Evolutionary conservation across 2,329 filamentous ascomycete genomes (phyloP).

Genomic region (Calonectria ilicicola): DNA sequence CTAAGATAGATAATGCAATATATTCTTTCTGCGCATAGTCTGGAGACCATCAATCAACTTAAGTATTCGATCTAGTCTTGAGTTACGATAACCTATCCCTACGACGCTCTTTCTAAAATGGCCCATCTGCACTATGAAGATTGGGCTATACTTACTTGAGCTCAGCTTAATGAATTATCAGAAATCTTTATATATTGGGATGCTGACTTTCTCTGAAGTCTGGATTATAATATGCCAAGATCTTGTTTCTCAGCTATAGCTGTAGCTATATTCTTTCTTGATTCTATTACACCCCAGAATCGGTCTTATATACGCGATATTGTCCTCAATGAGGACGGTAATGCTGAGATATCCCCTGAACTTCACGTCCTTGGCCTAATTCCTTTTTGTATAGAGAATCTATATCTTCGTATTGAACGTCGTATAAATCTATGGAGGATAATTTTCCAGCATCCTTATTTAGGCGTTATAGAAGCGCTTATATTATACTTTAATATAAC

Average conservation of each 20-base stretch:
- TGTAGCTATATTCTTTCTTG: constrained; percentile 23
- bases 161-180: neutral
- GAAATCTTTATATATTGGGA: neutral
- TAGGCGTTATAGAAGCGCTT: constrained; percentile 31
- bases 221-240: neutral
- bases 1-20: neutral
- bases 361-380: constrained; percentile 2
- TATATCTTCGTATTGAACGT: constrained; percentile 17
- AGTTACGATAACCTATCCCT: neutral
- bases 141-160: neutral
- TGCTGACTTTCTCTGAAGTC: neutral
- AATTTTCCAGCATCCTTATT: neutral
- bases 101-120: neutral
- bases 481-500: neutral
- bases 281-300: neutral
- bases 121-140: neutral
- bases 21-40: neutral
- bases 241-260: constrained; percentile 27
- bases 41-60: neutral
- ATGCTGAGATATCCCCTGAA: neutral
- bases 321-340: constrained; percentile 3
- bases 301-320: constrained; percentile 1
- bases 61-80: too few relatives aligned
- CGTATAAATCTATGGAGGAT: constrained; percentile 12
- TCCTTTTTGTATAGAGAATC: constrained; percentile 19